Evolutionary conservation across 305 asterid species (phyloP).

Genomic region (Withania somnifera): DNA sequence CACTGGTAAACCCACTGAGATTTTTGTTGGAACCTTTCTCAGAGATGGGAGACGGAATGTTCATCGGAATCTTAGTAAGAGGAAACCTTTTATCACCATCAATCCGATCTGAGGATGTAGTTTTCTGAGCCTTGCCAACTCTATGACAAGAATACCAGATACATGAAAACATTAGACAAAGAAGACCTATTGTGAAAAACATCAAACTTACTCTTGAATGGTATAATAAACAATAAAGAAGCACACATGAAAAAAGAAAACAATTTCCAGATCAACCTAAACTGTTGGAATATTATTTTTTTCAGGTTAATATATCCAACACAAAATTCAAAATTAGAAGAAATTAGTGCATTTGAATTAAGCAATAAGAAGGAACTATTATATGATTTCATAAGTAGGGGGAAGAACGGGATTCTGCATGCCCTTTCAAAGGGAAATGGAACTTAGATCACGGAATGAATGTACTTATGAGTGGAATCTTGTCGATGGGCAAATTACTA

Average conservation of each 20-base stretch:
- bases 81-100: slow-evolving; percentile 39
- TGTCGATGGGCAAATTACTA: background rate
- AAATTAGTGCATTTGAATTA: background rate
- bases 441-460: background rate
- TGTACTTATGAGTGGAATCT: background rate
- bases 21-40: slow-evolving; percentile 11
- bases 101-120: slow-evolving; percentile 10
- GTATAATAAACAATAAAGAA: background rate
- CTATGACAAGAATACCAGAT: slow-evolving; percentile 18
- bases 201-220: background rate
- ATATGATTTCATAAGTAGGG: background rate
- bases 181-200: background rate
- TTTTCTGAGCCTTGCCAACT: slow-evolving; percentile 24
- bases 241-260: background rate
- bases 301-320: background rate
- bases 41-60: slow-evolving; percentile 17
- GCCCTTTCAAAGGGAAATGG: background rate
- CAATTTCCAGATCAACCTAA: background rate
- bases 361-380: background rate
- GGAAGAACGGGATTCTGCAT: background rate
- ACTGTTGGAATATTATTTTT: background rate
- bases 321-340: background rate
- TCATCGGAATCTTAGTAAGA: slow-evolving; percentile 37
- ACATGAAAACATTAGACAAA: slow-evolving; percentile 3
- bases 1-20: background rate